Evolutionary conservation across 805 yeast genomes (phyloP).

Genomic region (Candida succiphila): DNA sequence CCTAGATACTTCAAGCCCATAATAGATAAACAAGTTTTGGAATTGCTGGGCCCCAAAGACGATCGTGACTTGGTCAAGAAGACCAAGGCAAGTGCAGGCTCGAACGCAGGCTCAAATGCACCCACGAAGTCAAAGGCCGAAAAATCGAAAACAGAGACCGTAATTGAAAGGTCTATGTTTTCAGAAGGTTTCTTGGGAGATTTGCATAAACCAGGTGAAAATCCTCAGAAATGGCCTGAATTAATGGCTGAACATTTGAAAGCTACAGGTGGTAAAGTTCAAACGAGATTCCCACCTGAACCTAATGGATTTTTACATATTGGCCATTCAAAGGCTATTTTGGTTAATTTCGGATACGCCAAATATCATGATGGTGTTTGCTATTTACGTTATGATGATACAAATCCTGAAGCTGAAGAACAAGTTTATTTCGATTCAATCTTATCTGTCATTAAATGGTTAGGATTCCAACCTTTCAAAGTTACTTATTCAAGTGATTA

Average conservation of each 20-base stretch:
- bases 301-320: conserved; percentile 97
- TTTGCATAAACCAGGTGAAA: conserved; percentile 90
- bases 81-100: conserved; percentile 32
- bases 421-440: conserved; percentile 83
- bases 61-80: conserved; percentile 81
- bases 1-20: conserved; percentile 81
- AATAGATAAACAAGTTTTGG: conserved; percentile 69
- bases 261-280: conserved; percentile 72
- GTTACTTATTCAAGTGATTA: conserved; percentile 94
- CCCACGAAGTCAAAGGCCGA: conserved; percentile 8
- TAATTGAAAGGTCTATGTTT: conserved; percentile 66
- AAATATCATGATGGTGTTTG: conserved; percentile 79
- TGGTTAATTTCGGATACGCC: conserved; percentile 97
- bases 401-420: conserved; percentile 98
- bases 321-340: conserved; percentile 96
- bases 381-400: conserved; percentile 90
- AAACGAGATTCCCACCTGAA: conserved; percentile 97
- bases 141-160: conserved; percentile 13
- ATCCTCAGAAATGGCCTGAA: conserved; percentile 84
- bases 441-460: conserved; percentile 79
- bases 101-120: no score
- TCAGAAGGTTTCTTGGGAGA: conserved; percentile 93
- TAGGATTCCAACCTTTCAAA: conserved; percentile 91
- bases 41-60: conserved; percentile 85
- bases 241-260: conserved; percentile 71